phyloP scores from a whole-genome alignment of 2,329 filamentous ascomycete genomes.

The Sclerotinia glacialis region DNA sequence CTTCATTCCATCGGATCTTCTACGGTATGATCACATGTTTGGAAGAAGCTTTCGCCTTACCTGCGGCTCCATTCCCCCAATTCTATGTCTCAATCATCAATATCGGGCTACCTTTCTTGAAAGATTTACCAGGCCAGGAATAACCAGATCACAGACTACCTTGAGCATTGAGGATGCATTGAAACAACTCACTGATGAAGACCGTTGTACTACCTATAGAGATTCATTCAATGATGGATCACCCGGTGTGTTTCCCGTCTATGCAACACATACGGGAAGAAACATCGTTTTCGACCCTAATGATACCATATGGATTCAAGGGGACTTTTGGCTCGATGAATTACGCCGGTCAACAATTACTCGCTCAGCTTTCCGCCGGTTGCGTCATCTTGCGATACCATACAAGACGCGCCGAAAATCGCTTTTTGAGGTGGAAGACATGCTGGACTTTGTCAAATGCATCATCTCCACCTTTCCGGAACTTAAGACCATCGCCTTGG shows the following conservation, averaged over 20 bases:
- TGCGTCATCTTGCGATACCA: not conserved
- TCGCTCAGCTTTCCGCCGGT: not conserved
- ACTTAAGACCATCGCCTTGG: not conserved
- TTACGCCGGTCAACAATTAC: not conserved
- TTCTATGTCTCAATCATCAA: not conserved
- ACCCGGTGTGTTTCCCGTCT: not conserved
- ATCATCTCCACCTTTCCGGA: not conserved
- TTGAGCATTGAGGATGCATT: conserved; percentile 5
- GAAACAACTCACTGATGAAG: not conserved
- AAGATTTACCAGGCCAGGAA: not conserved
- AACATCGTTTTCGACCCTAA: conserved; percentile 2
- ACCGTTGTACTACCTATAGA: not conserved
- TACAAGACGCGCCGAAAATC: conserved; percentile 3
- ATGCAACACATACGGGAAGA: not conserved
- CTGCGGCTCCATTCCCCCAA: not conserved
- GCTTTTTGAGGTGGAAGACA: not conserved
- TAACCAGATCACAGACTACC: not conserved
- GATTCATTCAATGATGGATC: not conserved
- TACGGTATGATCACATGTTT: not conserved
- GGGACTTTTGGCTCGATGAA: conserved; percentile 16
- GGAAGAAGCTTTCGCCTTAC: not conserved
- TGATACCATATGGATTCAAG: conserved; percentile 10
- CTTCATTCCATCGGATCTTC: not conserved
- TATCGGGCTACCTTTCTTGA: not conserved
- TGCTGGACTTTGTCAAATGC: not conserved